Evolutionary conservation across 805 yeast species (phyloP).

Genomic region (Saccharomyces kudriavzevii): DNA sequence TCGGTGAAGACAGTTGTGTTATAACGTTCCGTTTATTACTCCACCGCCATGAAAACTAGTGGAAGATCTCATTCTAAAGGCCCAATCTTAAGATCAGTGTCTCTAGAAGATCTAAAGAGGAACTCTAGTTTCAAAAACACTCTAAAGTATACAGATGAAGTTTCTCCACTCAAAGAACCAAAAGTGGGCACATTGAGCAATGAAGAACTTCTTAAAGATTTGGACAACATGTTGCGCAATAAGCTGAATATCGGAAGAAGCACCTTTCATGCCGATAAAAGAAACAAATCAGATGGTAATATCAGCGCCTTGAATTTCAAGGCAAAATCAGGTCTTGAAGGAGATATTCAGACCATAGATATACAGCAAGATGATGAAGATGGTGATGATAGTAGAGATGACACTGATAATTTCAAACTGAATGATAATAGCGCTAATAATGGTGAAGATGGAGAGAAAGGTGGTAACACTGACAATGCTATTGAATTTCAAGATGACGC

Average conservation of each 20-base stretch:
- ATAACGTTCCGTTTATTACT: not conserved
- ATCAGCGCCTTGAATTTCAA: slow-evolving; percentile 30
- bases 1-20: not conserved
- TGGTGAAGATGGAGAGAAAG: not conserved
- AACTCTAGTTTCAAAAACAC: slow-evolving; percentile 5
- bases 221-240: slow-evolving; percentile 19
- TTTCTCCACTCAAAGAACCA: slow-evolving; percentile 5
- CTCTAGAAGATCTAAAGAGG: slow-evolving; percentile 11
- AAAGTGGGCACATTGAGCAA: slow-evolving; percentile 5
- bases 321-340: slow-evolving; percentile 13
- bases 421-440: not conserved
- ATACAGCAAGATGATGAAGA: slow-evolving; percentile 6
- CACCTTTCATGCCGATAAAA: not conserved
- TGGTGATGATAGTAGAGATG: slow-evolving; percentile 8
- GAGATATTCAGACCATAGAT: slow-evolving; percentile 7
- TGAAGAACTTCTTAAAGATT: slow-evolving; percentile 17
- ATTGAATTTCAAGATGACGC: slow-evolving; percentile 4
- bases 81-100: slow-evolving; percentile 8
- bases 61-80: not conserved
- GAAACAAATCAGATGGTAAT: not conserved
- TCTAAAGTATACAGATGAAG: slow-evolving; percentile 12
- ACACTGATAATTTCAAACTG: slow-evolving; percentile 2
- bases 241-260: slow-evolving; percentile 20
- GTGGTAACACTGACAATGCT: not conserved
- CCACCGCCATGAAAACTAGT: not conserved